Percentiles rank a stretch among this genome's conserved stretches.
Evolutionary conservation across 2,329 filamentous ascomycete species (phyloP).

Genomic region (Aspergillus latus): DNA sequence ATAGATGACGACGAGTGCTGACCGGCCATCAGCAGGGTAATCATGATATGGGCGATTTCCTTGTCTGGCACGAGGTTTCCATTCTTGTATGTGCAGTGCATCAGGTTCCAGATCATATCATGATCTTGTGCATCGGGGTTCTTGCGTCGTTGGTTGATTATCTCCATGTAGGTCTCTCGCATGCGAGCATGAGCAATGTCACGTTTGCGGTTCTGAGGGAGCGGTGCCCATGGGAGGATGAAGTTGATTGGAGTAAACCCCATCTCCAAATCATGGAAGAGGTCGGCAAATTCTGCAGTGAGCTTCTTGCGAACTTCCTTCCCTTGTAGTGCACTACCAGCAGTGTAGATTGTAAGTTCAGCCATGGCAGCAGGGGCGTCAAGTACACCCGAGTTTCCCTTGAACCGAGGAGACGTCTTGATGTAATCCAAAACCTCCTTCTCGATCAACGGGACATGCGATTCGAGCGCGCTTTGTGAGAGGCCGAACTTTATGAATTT

Average conservation of each 20-base stretch:
- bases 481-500: slow-evolving; percentile 71
- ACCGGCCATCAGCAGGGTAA: slow-evolving; percentile 78
- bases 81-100: slow-evolving; percentile 74
- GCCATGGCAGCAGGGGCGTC: slow-evolving; percentile 68
- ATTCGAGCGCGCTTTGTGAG: slow-evolving; percentile 59
- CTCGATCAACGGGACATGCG: slow-evolving; percentile 82
- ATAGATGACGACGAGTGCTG: slow-evolving; percentile 78
- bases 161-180: slow-evolving; percentile 68
- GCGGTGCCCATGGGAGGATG: slow-evolving; percentile 73
- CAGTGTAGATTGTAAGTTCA: slow-evolving; percentile 80
- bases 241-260: slow-evolving; percentile 82
- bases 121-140: slow-evolving; percentile 45
- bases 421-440: slow-evolving; percentile 59
- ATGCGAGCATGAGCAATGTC: slow-evolving; percentile 71
- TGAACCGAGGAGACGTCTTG: slow-evolving; percentile 56
- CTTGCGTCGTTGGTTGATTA: slow-evolving; percentile 64
- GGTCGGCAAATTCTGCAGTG: slow-evolving; percentile 67
- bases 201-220: slow-evolving; percentile 72
- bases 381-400: slow-evolving; percentile 59
- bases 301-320: slow-evolving; percentile 72
- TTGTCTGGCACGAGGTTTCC: slow-evolving; percentile 67
- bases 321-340: slow-evolving; percentile 71
- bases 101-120: slow-evolving; percentile 78
- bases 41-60: slow-evolving; percentile 84
- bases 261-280: slow-evolving; percentile 78